Percentiles rank a stretch among this genome's conserved stretches.
Evolutionary conservation across 1,139 yeast genomes (phyloP).

Genomic region (Suhomyces maxii): DNA sequence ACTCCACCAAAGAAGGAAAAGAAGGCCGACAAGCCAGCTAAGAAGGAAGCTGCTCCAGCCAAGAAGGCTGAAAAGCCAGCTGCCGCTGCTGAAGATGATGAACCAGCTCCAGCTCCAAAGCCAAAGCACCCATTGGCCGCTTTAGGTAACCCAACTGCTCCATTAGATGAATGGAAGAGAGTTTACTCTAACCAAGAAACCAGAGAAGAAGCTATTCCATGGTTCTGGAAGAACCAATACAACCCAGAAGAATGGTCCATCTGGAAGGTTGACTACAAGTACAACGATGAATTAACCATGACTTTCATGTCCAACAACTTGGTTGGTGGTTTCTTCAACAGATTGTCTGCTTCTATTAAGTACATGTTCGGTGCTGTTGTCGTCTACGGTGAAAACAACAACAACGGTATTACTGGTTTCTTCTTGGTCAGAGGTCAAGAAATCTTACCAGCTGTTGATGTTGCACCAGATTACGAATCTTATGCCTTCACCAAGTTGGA

Average conservation of each 20-base stretch:
- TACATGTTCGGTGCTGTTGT: conserved; percentile 92
- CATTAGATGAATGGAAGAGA: conserved; percentile 96
- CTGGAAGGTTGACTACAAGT: conserved; percentile 95
- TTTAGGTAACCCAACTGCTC: conserved; percentile 71
- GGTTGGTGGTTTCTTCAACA: conserved; percentile 97
- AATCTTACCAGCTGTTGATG: conserved; percentile 85
- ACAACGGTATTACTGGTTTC: conserved; percentile 96
- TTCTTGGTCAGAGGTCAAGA: conserved; percentile 97
- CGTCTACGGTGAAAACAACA: conserved; percentile 98
- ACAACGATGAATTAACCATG: conserved; percentile 95
- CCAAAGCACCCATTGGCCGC: conserved; percentile 90
- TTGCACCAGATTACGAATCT: conserved; percentile 98
- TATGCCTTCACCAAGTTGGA: conserved; percentile 48
- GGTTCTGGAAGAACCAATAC: conserved; percentile 94
- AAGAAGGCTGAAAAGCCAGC: conserved; percentile 31
- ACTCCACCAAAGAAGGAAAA: conserved; percentile 82
- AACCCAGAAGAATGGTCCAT: conserved; percentile 92
- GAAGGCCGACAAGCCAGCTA: conserved; percentile 61
- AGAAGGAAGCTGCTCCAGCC: conserved; percentile 57
- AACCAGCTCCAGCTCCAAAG: conserved; percentile 54
- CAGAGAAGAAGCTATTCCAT: conserved; percentile 90
- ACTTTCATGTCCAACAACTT: conserved; percentile 98
- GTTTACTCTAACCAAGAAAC: conserved; percentile 96
- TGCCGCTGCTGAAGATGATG: conserved; percentile 38
- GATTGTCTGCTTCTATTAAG: conserved; percentile 88